phyloP scores from a whole-genome alignment of 805 yeast species.

The Candida qinlingensis region DNA sequence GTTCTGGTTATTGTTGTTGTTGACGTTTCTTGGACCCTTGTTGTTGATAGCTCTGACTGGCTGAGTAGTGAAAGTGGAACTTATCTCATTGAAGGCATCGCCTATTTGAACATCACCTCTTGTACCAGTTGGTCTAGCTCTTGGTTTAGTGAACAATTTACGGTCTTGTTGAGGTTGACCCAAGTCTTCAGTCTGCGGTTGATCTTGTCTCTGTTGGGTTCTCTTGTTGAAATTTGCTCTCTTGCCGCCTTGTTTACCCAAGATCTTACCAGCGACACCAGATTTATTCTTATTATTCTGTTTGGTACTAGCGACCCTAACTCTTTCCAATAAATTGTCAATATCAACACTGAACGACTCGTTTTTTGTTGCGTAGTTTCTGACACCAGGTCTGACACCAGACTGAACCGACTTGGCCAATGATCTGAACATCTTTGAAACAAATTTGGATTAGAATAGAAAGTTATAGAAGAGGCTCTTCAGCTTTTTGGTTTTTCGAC shows the following conservation, averaged over 20 bases:
- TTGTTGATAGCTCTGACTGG: slow-evolving; percentile 1
- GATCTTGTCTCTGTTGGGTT: neutral
- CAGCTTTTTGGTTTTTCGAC: no score
- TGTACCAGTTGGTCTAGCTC: neutral
- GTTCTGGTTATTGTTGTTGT: neutral
- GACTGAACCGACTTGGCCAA: neutral
- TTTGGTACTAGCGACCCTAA: slow-evolving; percentile 4
- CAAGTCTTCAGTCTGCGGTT: neutral
- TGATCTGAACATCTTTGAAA: neutral
- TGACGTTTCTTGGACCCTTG: slow-evolving; percentile 5
- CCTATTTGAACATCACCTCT: neutral
- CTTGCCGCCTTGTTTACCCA: neutral
- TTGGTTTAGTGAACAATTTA: neutral
- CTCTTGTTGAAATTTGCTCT: neutral
- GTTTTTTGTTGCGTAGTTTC: neutral
- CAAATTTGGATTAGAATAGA: no score
- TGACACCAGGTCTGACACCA: neutral
- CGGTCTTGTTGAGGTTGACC: neutral
- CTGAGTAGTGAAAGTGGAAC: neutral
- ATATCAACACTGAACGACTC: slow-evolving; percentile 5
- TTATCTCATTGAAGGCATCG: slow-evolving; percentile 4
- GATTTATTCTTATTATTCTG: neutral
- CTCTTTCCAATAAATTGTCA: slow-evolving; percentile 11
- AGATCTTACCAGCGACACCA: neutral
- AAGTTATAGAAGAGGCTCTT: no score